Conservation (phyloP, 2,329 filamentous ascomycete species). For the Neonectria sp. region DNA sequence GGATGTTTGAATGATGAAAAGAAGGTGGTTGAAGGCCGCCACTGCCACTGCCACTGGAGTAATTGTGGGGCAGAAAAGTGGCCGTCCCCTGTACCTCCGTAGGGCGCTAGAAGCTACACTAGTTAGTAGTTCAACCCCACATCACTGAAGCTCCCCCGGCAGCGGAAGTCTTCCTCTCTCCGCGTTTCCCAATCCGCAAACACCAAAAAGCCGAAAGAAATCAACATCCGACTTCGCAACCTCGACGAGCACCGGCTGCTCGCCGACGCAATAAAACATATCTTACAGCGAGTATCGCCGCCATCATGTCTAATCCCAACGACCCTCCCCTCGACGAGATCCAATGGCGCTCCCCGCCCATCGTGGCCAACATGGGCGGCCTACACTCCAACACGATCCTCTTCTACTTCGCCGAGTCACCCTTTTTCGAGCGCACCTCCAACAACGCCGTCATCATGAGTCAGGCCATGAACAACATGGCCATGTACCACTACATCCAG, state of each 20-base stretch:
- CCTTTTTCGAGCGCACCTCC: conserved; percentile 77
- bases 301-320: conserved; percentile 60
- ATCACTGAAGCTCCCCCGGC: conserved; percentile 33
- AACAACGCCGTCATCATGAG: conserved; percentile 76
- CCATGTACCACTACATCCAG: conserved; percentile 70
- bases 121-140: conserved; percentile 25
- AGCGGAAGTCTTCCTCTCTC: conserved; percentile 6
- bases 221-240: conserved; percentile 5
- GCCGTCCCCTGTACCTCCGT: not conserved
- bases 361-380: conserved; percentile 67
- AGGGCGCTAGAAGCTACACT: conserved; percentile 30
- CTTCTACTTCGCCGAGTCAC: conserved; percentile 77
- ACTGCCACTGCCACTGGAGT: conserved; percentile 18
- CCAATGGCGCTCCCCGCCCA: conserved; percentile 72
- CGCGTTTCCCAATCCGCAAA: conserved; percentile 7
- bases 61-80: conserved; percentile 31
- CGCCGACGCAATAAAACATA: not conserved
- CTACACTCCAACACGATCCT: conserved; percentile 77
- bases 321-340: conserved; percentile 76
- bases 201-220: conserved; percentile 8
- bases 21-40: conserved; percentile 2
- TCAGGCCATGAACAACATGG: conserved; percentile 74
- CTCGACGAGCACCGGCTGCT: conserved; percentile 1
- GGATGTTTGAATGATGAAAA: not conserved
- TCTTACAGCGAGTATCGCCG: not conserved